Percentiles rank a stretch among this genome's conserved stretches.
These are phyloP conservation scores for Sodiomyces alkalinus DNA, from an alignment of 2,329 filamentous ascomycete species.

Conservation along the genomic window DNA sequence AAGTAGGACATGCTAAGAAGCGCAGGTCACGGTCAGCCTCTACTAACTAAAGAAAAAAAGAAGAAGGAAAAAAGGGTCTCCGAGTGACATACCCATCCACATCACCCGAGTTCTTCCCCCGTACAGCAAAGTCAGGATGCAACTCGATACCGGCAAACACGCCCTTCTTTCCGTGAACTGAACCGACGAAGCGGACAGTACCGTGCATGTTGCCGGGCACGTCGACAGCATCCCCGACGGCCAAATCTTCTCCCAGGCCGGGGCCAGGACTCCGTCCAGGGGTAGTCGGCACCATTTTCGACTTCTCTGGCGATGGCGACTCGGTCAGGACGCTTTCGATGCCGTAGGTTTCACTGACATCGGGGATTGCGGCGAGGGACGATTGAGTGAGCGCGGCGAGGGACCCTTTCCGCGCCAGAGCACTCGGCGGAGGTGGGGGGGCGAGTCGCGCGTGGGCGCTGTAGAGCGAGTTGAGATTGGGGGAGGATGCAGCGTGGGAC, in stretches of 20 bases:
- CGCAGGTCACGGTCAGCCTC: slow-evolving; percentile 9
- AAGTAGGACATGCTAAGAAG: slow-evolving; percentile 57
- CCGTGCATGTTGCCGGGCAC: slow-evolving; percentile 90
- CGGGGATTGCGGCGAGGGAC: slow-evolving; percentile 49
- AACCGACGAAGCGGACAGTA: slow-evolving; percentile 75
- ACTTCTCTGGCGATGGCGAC: slow-evolving; percentile 18
- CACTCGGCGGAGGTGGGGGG: slow-evolving; percentile 14
- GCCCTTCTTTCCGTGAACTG: slow-evolving; percentile 78
- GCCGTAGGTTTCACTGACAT: slow-evolving; percentile 50
- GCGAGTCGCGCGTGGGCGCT: slow-evolving; percentile 30
- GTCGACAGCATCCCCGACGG: slow-evolving; percentile 72
- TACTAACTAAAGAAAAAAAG: slow-evolving; percentile 2
- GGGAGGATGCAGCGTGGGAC: slow-evolving; percentile 33
- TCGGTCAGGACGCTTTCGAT: slow-evolving; percentile 37
- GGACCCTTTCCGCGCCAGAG: slow-evolving; percentile 54
- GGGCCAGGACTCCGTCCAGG: slow-evolving; percentile 24
- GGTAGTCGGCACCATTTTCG: slow-evolving; percentile 37
- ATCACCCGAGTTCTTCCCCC: slow-evolving; percentile 91
- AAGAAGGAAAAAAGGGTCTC: slow-evolving; percentile 3
- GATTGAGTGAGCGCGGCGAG: slow-evolving; percentile 51
- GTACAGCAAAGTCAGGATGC: slow-evolving; percentile 59
- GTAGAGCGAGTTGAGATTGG: slow-evolving; percentile 40
- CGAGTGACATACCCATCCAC: slow-evolving; percentile 72
- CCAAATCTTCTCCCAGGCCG: slow-evolving; percentile 33
- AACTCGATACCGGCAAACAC: slow-evolving; percentile 88